Percentiles rank a stretch among this genome's conserved stretches.
These are phyloP conservation scores for Candida mattraensis DNA, from an alignment of 805 yeast species.

Conservation along the genomic window DNA sequence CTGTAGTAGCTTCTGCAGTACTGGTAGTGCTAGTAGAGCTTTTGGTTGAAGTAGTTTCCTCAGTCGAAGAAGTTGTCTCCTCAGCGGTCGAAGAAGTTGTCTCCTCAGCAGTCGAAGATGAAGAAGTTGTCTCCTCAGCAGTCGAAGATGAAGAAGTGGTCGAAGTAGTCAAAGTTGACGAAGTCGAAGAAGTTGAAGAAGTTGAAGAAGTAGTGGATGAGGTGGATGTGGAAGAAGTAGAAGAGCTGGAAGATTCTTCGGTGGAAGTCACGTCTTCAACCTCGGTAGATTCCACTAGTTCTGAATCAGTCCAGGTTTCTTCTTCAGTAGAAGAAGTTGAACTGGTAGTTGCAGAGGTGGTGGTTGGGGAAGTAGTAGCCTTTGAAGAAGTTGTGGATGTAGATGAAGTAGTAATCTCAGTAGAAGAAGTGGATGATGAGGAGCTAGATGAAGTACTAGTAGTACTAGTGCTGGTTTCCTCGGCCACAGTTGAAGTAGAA, in stretches of 20 bases:
- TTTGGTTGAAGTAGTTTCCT: conserved; percentile 15
- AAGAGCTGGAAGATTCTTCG: conserved; percentile 1
- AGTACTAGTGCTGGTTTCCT: conserved; percentile 8
- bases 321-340: conserved; percentile 22
- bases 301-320: too few relatives aligned
- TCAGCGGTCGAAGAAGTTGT: conserved; percentile 7
- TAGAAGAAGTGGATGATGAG: conserved; percentile 6
- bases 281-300: too few relatives aligned
- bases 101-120: conserved; percentile 2
- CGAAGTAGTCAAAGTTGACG: conserved; percentile 16
- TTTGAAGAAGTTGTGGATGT: conserved; percentile 12
- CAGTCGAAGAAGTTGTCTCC: conserved; percentile 8
- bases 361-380: conserved; percentile 17
- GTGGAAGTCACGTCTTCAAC: too few relatives aligned
- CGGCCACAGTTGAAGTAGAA: conserved; percentile 4
- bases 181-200: conserved; percentile 12
- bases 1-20: conserved; percentile 3
- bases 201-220: conserved; percentile 9
- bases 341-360: conserved; percentile 20
- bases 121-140: conserved; percentile 2
- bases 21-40: conserved; percentile 10
- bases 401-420: conserved; percentile 16
- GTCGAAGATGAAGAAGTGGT: conserved; percentile 13
- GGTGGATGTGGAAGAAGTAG: not conserved
- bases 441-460: conserved; percentile 10